Evolutionary conservation across 345 rosid genomes (phyloP).

Genomic region (Gossypium stocksii): DNA sequence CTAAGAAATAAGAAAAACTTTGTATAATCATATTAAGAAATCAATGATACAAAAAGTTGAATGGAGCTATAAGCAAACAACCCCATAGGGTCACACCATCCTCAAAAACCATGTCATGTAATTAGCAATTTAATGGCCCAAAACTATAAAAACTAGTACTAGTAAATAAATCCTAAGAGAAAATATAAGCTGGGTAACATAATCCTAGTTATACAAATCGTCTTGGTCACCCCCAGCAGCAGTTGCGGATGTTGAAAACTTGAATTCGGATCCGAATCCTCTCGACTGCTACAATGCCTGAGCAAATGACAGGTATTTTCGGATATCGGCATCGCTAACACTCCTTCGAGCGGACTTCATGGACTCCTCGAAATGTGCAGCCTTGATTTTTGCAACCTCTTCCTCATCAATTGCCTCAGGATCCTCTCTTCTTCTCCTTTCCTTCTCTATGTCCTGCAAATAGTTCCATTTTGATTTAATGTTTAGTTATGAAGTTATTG

Average conservation of each 20-base stretch:
- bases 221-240: conserved; percentile 34
- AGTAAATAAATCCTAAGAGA: too few species aligned
- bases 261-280: conserved; percentile 42
- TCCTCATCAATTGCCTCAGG: conserved; percentile 57
- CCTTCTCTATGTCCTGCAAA: conserved; percentile 45
- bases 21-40: too few species aligned
- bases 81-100: too few species aligned
- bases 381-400: conserved; percentile 45
- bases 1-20: too few species aligned
- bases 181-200: too few species aligned
- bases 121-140: not conserved
- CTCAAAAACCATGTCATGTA: conserved; percentile 14
- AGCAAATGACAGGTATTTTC: conserved; percentile 41
- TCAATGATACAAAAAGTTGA: too few species aligned
- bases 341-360: conserved; percentile 47
- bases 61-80: too few species aligned
- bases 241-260: conserved; percentile 37
- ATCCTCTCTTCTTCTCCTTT: conserved; percentile 29
- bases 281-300: conserved; percentile 48
- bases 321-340: conserved; percentile 6
- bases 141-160: not conserved
- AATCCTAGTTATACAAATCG: conserved; percentile 37
- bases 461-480: not conserved
- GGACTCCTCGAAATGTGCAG: conserved; percentile 48
- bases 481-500: not conserved